Percentiles rank a stretch among this genome's conserved stretches.
These are phyloP conservation scores for Styphnolobium japonicum DNA, from an alignment of 306 rosid genomes.

Conservation along the genomic window DNA sequence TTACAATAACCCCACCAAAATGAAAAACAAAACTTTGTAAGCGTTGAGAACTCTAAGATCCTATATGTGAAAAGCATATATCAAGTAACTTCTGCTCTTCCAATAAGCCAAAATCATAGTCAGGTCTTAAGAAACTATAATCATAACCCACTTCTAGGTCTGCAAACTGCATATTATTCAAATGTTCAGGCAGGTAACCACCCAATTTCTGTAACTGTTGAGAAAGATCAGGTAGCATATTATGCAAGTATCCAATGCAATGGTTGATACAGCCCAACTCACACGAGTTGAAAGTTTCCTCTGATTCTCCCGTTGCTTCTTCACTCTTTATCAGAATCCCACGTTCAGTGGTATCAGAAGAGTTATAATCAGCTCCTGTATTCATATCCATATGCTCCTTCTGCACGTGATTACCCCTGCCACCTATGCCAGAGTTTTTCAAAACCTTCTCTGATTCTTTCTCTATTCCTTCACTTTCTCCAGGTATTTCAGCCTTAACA, in stretches of 20 bases:
- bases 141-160: conserved; percentile 27
- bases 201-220: conserved; percentile 34
- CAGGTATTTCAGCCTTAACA: conserved; percentile 5
- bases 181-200: conserved; percentile 21
- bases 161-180: conserved; percentile 36
- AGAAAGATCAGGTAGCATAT: conserved; percentile 29
- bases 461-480: background rate
- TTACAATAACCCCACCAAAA: conserved; percentile 20
- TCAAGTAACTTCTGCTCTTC: conserved; percentile 61
- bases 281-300: background rate
- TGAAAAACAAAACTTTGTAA: conserved; percentile 10
- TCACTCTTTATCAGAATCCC: conserved; percentile 27
- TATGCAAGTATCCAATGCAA: conserved; percentile 21
- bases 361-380: background rate
- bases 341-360: conserved; percentile 13
- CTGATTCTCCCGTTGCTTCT: conserved; percentile 25
- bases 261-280: conserved; percentile 13
- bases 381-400: background rate
- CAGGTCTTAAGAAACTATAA: conserved; percentile 50
- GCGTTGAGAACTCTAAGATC: conserved; percentile 21
- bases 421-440: background rate
- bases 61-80: conserved; percentile 38
- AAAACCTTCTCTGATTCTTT: background rate
- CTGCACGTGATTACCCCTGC: background rate
- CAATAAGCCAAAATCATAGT: conserved; percentile 56